These are phyloP conservation scores for Akanthomyces uredinophilus DNA, from an alignment of 2,329 filamentous ascomycete genomes.

Conservation along the genomic window DNA sequence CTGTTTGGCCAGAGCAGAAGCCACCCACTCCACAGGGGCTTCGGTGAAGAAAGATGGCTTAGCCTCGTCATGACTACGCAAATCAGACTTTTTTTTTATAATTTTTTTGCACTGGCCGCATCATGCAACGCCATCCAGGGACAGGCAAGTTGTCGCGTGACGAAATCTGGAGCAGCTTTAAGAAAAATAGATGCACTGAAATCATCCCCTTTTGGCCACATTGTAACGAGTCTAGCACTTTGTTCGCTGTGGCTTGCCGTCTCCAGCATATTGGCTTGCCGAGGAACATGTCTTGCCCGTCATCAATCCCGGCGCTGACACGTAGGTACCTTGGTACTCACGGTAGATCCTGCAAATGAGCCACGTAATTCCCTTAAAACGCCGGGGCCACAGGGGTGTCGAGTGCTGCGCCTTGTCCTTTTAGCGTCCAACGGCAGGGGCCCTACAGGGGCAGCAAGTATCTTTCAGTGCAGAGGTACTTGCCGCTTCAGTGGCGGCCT, in stretches of 20 bases:
- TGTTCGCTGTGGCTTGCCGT: background rate
- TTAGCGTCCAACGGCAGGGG: background rate
- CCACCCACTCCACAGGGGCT: background rate
- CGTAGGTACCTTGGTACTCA: no score
- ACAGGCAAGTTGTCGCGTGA: conserved; percentile 13
- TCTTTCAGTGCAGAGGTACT: conserved; percentile 2
- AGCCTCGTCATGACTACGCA: background rate
- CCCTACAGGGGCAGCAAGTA: background rate
- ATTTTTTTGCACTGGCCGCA: background rate
- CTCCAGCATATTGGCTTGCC: background rate
- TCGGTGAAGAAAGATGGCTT: conserved; percentile 11
- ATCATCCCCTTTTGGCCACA: no score
- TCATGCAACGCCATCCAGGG: background rate
- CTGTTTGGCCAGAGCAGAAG: background rate
- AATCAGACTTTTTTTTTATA: conserved; percentile 6
- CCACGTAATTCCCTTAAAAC: background rate
- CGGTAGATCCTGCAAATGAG: no score
- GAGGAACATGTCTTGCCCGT: background rate
- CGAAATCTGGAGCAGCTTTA: background rate
- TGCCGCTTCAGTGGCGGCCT: background rate
- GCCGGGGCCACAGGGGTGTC: background rate
- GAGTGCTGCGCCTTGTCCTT: background rate
- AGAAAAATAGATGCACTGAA: no score
- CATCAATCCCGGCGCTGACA: background rate
- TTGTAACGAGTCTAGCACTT: no score